Conservation (phyloP, 768 basidiomycete genomes). For the Trametes coccinea region DNA sequence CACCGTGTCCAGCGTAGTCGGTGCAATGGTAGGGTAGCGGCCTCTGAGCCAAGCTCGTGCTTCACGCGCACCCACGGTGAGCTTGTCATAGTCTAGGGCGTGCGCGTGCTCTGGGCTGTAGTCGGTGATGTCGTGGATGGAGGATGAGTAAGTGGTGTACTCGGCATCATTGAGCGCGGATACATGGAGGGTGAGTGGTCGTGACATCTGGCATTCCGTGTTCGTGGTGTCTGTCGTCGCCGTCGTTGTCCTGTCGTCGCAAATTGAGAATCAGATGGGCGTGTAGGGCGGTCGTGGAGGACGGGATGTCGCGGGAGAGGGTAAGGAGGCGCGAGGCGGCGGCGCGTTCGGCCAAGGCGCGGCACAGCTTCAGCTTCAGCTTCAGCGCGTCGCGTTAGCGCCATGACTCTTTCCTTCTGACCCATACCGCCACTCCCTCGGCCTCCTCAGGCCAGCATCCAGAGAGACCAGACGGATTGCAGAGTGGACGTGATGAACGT, state of each 20-base stretch:
- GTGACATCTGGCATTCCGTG: constrained; percentile 34
- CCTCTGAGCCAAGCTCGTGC: constrained; percentile 76
- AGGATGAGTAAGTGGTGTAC: constrained; percentile 65
- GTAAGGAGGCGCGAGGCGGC: constrained; percentile 7
- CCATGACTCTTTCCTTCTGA: neutral
- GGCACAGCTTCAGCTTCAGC: constrained; percentile 9
- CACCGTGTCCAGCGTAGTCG: constrained; percentile 59
- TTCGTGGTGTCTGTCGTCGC: constrained; percentile 7
- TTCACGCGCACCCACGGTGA: constrained; percentile 60
- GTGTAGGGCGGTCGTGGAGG: neutral
- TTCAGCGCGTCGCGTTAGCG: neutral
- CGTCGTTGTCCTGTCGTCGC: constrained; percentile 2
- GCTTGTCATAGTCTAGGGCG: constrained; percentile 55
- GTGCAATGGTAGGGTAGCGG: constrained; percentile 56
- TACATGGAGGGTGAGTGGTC: constrained; percentile 65
- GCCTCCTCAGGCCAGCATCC: neutral
- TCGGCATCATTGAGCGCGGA: constrained; percentile 77
- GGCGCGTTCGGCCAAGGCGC: constrained; percentile 7
- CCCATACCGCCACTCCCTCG: neutral
- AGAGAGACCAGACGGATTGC: too few relatives aligned
- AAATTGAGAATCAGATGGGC: neutral
- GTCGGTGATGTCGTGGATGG: constrained; percentile 45
- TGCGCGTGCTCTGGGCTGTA: constrained; percentile 28
- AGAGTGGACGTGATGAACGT: too few relatives aligned
- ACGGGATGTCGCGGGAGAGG: constrained; percentile 2